Conservation (phyloP, 805 yeast species). For the Candida coquimbonensis region DNA sequence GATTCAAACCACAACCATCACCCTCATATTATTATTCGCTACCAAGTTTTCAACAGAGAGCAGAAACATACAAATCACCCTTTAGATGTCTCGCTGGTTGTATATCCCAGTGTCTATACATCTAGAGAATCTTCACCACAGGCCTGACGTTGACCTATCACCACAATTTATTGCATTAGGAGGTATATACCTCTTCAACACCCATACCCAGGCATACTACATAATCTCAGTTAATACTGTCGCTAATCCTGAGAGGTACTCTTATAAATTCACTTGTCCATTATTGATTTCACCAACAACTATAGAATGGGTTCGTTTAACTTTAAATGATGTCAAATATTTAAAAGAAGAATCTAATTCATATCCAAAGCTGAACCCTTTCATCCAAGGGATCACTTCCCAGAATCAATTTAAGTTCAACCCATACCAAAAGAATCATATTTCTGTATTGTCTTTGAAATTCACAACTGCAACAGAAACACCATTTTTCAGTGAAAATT, state of each 20-base stretch:
- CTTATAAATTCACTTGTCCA: conserved; percentile 11
- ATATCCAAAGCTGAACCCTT: neutral
- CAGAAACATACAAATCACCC: too few species aligned
- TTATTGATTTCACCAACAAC: conserved; percentile 9
- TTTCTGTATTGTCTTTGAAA: conserved; percentile 16
- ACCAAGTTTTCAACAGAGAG: neutral
- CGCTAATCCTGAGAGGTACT: conserved; percentile 9
- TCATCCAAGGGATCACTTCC: conserved; percentile 7
- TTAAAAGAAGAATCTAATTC: neutral
- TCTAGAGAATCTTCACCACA: conserved; percentile 4
- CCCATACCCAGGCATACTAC: conserved; percentile 8
- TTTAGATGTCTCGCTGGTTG: conserved; percentile 14
- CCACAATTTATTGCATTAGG: conserved; percentile 13
- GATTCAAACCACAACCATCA: too few species aligned
- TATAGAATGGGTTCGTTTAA: conserved; percentile 15
- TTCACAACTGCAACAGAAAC: conserved; percentile 3
- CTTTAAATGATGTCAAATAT: conserved; percentile 3
- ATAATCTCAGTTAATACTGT: conserved; percentile 15
- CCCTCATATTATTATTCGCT: neutral
- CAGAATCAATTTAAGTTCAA: conserved; percentile 15
- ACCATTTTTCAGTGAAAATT: conserved; percentile 9
- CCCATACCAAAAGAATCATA: conserved; percentile 8
- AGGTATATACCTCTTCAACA: conserved; percentile 18
- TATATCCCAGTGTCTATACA: conserved; percentile 23
- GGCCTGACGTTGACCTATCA: neutral